Percentiles rank a stretch among this genome's conserved stretches.
Evolutionary conservation across 2,329 filamentous ascomycete species (phyloP).

Genomic region (Cordyceps cicadae): DNA sequence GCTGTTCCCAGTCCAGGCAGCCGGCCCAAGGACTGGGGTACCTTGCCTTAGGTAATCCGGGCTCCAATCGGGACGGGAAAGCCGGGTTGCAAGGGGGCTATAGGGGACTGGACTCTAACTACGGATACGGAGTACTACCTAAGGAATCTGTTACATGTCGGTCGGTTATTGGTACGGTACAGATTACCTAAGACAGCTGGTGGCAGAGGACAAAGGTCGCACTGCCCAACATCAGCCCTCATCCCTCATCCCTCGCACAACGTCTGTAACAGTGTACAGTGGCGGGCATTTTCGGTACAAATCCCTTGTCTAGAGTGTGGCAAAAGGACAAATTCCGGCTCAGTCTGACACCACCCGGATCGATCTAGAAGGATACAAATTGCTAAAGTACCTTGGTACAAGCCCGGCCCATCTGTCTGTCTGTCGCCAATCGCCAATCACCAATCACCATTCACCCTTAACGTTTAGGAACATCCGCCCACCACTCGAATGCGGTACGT

Average conservation of each 20-base stretch:
- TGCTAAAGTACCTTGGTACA: not conserved
- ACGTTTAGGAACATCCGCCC: not conserved
- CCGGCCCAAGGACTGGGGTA: not conserved
- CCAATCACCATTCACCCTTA: not conserved
- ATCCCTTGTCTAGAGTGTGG: not conserved
- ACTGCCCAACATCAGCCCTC: not conserved
- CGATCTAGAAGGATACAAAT: not conserved
- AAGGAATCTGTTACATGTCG: too few relatives aligned
- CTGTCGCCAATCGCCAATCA: not conserved
- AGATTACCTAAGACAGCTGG: not conserved
- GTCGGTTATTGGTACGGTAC: not conserved
- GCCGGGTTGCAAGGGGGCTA: too few relatives aligned
- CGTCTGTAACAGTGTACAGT: not conserved
- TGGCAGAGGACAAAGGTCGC: not conserved
- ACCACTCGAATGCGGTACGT: not conserved
- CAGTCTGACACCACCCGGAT: not conserved
- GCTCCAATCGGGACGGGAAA: not conserved
- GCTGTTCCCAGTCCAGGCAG: constrained; percentile 1
- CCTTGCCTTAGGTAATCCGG: not conserved
- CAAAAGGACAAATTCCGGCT: not conserved
- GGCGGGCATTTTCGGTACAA: not conserved
- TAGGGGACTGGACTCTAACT: too few relatives aligned
- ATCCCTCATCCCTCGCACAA: not conserved
- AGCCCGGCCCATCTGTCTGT: not conserved
- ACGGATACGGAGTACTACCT: too few relatives aligned